Conservation (phyloP, 2,329 filamentous ascomycete species). For the Pestalotiopsis sp. region DNA sequence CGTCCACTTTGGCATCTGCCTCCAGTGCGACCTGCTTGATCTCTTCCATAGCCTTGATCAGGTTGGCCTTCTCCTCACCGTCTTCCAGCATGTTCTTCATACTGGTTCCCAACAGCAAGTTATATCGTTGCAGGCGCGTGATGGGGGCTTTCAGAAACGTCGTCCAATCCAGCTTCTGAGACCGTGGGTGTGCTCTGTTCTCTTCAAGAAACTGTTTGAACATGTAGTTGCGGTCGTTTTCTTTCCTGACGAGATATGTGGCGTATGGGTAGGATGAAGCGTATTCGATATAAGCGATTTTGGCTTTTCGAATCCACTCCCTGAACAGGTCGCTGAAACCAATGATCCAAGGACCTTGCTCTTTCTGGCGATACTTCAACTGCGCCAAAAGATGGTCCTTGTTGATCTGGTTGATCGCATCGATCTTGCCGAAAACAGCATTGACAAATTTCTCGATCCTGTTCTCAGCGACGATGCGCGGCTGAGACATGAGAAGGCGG, state of each 20-base stretch:
- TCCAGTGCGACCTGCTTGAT: constrained; percentile 88
- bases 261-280: constrained; percentile 86
- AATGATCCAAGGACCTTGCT: constrained; percentile 91
- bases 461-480: constrained; percentile 79
- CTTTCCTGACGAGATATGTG: constrained; percentile 79
- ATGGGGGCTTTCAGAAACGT: constrained; percentile 94
- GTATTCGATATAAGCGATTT: constrained; percentile 87
- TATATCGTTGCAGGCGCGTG: constrained; percentile 88
- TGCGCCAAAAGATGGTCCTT: constrained; percentile 91
- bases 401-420: constrained; percentile 86
- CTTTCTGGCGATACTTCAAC: constrained; percentile 94
- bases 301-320: constrained; percentile 97
- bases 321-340: constrained; percentile 97
- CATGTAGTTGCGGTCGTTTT: constrained; percentile 80
- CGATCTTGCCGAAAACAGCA: constrained; percentile 88
- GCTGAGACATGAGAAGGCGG: constrained; percentile 71
- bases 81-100: constrained; percentile 82
- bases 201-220: constrained; percentile 87
- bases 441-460: constrained; percentile 78
- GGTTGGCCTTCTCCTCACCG: constrained; percentile 85
- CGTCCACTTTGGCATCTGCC: constrained; percentile 89
- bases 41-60: constrained; percentile 84
- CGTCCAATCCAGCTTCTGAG: constrained; percentile 86
- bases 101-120: constrained; percentile 79
- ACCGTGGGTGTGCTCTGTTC: constrained; percentile 76